These are phyloP conservation scores for Thalassiosira mediterranea DNA, from an alignment of 352 stramenopile genomes.

Conservation along the genomic window DNA sequence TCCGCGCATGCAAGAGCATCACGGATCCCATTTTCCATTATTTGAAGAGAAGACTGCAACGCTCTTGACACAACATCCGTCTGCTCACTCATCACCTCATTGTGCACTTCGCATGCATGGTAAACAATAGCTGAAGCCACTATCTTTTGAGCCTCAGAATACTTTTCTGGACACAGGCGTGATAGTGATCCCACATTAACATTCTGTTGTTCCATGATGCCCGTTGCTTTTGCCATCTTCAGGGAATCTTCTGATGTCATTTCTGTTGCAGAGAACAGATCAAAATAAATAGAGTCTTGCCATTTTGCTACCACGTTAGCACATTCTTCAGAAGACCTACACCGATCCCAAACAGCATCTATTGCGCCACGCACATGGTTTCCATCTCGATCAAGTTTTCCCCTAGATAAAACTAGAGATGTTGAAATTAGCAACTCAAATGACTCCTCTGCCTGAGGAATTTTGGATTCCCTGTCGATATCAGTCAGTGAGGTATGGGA, in stretches of 20 bases:
- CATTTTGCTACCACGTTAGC: conserved; percentile 51
- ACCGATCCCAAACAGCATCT: conserved; percentile 50
- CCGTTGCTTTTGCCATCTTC: conserved; percentile 18
- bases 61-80: conserved; percentile 36
- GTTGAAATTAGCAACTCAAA: conserved; percentile 27
- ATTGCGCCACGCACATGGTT: conserved; percentile 33
- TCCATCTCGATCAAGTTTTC: conserved; percentile 45
- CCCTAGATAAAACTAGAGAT: conserved; percentile 47
- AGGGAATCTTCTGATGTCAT: conserved; percentile 21
- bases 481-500: conserved; percentile 54
- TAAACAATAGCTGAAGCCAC: conserved; percentile 69
- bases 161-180: conserved; percentile 59
- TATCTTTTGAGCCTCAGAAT: conserved; percentile 40
- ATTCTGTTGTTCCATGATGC: conserved; percentile 41
- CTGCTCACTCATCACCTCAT: conserved; percentile 14
- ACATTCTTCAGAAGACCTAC: conserved; percentile 18
- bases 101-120: conserved; percentile 24
- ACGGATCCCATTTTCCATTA: conserved; percentile 78
- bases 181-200: conserved; percentile 62
- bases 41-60: conserved; percentile 52
- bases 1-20: conserved; percentile 34
- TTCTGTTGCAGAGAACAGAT: conserved; percentile 41
- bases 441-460: conserved; percentile 10
- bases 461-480: conserved; percentile 22
- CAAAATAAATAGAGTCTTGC: conserved; percentile 52